phyloP scores from a whole-genome alignment of 2,329 filamentous ascomycete species.

The Trichophyton schoenleinii region DNA sequence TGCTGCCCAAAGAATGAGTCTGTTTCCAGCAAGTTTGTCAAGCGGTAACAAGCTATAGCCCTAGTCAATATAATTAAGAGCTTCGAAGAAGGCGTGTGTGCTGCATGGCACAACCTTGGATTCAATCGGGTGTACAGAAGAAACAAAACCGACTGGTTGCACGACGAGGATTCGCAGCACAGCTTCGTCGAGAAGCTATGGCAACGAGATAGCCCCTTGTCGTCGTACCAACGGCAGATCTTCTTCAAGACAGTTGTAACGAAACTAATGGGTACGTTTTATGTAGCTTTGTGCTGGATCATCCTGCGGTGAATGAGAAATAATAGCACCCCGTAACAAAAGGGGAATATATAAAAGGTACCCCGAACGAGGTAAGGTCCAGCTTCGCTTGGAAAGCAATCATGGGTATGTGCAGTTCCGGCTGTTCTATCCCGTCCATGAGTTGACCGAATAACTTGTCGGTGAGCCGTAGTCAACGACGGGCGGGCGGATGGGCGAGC shows the following conservation, averaged over 20 bases:
- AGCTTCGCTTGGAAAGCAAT: neutral
- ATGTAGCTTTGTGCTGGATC: neutral
- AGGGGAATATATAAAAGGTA: neutral
- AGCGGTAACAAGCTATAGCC: neutral
- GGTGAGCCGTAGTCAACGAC: neutral
- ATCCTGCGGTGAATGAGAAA: neutral
- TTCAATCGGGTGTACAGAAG: neutral
- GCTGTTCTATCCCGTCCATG: neutral
- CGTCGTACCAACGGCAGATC: neutral
- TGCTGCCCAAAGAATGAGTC: neutral
- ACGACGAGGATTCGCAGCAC: neutral
- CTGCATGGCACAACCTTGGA: neutral
- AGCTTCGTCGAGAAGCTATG: slow-evolving; percentile 3
- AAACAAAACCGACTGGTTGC: neutral
- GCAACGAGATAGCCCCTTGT: neutral
- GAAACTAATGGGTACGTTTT: too few species aligned
- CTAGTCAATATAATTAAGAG: neutral
- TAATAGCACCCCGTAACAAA: neutral
- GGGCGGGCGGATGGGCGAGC: too few species aligned
- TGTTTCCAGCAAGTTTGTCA: slow-evolving; percentile 3
- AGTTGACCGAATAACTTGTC: neutral
- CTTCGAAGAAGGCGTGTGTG: neutral
- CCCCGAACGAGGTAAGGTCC: neutral
- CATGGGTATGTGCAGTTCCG: neutral
- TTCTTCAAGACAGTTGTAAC: neutral